phyloP scores from a whole-genome alignment of 345 rosid species.

The Isatis tinctoria region DNA sequence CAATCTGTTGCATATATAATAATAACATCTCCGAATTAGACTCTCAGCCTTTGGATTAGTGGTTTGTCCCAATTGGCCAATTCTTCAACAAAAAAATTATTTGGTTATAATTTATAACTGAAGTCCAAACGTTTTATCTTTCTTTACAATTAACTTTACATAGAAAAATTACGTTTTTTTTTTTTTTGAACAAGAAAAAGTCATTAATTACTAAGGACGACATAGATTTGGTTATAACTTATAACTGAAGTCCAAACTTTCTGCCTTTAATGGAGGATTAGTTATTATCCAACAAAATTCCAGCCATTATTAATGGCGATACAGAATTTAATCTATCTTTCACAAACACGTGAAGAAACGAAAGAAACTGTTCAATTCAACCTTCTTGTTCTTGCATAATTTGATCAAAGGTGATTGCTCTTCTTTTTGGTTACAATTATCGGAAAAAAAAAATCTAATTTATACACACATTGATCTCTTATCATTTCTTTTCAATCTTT shows the following conservation, averaged over 20 bases:
- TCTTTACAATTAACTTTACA: neutral
- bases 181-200: neutral
- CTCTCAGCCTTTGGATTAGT: neutral
- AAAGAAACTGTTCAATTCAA: neutral
- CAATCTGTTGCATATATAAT: neutral
- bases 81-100: neutral
- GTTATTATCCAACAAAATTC: neutral
- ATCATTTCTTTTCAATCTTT: neutral
- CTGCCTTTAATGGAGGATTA: neutral
- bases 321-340: neutral
- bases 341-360: neutral
- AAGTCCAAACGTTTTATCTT: neutral
- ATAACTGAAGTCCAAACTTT: constrained; percentile 4
- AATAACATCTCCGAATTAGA: neutral
- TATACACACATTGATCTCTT: neutral
- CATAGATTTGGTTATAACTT: constrained; percentile 4
- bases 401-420: constrained; percentile 4
- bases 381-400: neutral
- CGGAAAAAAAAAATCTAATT: neutral
- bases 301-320: constrained; percentile 1
- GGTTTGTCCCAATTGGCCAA: neutral
- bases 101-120: constrained; percentile 4
- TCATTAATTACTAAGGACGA: neutral
- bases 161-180: neutral
- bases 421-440: neutral